These are phyloP conservation scores for Carex scoparia DNA, from an alignment of 176 grass and related monocot species.

Conservation along the genomic window DNA sequence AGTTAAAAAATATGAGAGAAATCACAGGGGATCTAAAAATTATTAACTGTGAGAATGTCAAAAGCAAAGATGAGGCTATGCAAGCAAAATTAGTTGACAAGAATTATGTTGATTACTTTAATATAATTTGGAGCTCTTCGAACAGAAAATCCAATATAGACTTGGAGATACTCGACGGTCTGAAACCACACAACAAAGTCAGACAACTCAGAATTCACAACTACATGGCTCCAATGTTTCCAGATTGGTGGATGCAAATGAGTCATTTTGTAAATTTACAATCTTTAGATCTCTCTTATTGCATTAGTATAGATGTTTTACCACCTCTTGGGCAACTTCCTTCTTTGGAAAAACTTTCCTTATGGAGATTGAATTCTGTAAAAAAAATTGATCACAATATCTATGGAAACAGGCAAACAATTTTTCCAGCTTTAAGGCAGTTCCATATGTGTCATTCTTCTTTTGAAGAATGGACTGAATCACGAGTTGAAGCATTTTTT, in stretches of 20 bases:
- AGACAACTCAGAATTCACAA: not conserved
- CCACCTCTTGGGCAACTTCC: constrained; percentile 31
- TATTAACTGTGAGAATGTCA: constrained; percentile 19
- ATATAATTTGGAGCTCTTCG: not conserved
- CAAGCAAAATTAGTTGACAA: constrained; percentile 23
- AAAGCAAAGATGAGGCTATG: constrained; percentile 23
- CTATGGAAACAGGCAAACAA: not conserved
- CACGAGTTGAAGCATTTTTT: not conserved
- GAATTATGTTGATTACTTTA: not conserved
- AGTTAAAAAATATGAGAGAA: constrained; percentile 40
- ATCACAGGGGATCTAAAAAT: constrained; percentile 25
- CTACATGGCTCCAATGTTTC: constrained; percentile 14
- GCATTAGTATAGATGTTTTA: not conserved
- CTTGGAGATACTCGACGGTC: constrained; percentile 7
- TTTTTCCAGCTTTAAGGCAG: not conserved
- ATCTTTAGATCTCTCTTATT: not conserved
- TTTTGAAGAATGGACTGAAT: not conserved
- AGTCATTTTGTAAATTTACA: constrained; percentile 1
- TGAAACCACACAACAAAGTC: constrained; percentile 29
- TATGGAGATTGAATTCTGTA: not conserved
- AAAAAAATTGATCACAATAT: not conserved
- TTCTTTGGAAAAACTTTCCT: not conserved
- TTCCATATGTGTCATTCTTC: not conserved
- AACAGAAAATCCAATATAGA: not conserved
- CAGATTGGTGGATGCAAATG: constrained; percentile 10